Conservation (phyloP, 768 basidiomycete genomes). For the Panaeolus cyanescens region DNA sequence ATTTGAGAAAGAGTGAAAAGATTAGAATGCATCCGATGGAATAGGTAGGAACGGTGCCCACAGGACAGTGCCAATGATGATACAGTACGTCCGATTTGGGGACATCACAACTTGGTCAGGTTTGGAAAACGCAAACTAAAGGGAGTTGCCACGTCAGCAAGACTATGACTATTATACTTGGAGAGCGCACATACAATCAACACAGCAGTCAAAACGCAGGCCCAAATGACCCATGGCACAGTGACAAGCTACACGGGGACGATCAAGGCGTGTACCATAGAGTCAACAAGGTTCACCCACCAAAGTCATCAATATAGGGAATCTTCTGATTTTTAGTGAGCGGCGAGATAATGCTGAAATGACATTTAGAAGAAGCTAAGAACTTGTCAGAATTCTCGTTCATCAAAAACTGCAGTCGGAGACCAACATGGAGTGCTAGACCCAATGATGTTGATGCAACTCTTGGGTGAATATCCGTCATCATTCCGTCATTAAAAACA, state of each 20-base stretch:
- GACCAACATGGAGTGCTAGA: slow-evolving; percentile 28
- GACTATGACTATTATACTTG: background rate
- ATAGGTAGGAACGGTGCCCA: slow-evolving; percentile 5
- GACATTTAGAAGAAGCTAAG: slow-evolving; percentile 29
- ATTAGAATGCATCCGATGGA: background rate
- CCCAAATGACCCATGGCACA: slow-evolving; percentile 31
- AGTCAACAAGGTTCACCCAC: slow-evolving; percentile 12
- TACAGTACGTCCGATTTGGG: slow-evolving; percentile 29
- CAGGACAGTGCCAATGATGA: slow-evolving; percentile 22
- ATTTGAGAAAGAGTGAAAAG: too few relatives aligned
- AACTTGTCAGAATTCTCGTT: background rate
- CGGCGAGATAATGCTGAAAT: slow-evolving; percentile 26
- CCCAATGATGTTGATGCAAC: slow-evolving; percentile 24
- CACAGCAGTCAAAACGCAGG: slow-evolving; percentile 21
- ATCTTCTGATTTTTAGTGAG: slow-evolving; percentile 17
- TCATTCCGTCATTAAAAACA: background rate
- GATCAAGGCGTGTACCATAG: background rate
- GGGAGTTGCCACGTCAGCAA: background rate
- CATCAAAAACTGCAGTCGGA: background rate
- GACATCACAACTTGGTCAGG: slow-evolving; percentile 21
- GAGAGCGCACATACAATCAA: slow-evolving; percentile 20
- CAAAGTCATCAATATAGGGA: slow-evolving; percentile 9
- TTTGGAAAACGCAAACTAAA: slow-evolving; percentile 26
- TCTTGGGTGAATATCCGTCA: slow-evolving; percentile 13
- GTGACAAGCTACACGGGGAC: slow-evolving; percentile 18